phyloP scores from a whole-genome alignment of 371 early-diverging fungal genomes.

The Apophysomyces ossiformis region DNA sequence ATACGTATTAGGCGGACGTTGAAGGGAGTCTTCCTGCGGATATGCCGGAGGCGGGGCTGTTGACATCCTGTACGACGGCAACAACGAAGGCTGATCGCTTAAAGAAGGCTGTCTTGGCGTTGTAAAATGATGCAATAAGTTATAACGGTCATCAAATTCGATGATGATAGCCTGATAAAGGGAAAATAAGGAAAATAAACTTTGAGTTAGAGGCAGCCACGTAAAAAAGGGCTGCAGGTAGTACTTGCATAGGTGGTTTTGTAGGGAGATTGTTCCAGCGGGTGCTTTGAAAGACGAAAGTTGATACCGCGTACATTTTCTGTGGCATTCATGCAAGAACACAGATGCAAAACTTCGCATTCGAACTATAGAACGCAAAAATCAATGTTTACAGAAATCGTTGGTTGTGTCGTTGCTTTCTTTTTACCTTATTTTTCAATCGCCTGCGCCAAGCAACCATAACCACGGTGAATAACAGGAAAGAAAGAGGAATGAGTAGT shows the following conservation, averaged over 20 bases:
- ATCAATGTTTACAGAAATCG: conserved; percentile 10
- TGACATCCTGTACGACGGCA: conserved; percentile 15
- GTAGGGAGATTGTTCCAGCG: conserved; percentile 28
- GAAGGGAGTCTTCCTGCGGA: conserved; percentile 18
- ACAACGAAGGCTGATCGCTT: background rate
- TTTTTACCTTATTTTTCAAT: conserved; percentile 30
- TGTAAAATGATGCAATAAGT: conserved; percentile 43
- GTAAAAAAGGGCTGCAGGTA: conserved; percentile 10
- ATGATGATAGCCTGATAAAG: conserved; percentile 39
- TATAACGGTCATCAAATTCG: conserved; percentile 49
- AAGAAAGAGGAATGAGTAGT: conserved; percentile 29
- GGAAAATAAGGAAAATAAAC: conserved; percentile 1
- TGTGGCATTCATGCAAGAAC: conserved; percentile 53
- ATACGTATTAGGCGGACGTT: conserved; percentile 31
- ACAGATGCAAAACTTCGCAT: conserved; percentile 34
- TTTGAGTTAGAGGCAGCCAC: conserved; percentile 4
- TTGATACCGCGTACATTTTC: conserved; percentile 55
- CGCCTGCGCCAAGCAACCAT: conserved; percentile 31
- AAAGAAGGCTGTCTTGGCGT: conserved; percentile 14
- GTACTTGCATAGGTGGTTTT: conserved; percentile 38
- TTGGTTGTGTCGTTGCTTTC: background rate
- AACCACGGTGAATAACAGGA: conserved; percentile 25
- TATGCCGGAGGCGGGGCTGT: conserved; percentile 29
- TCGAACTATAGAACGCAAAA: conserved; percentile 33
- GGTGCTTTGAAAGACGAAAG: conserved; percentile 34